Evolutionary conservation across 2,329 filamentous ascomycete species (phyloP).

Genomic region (Aspergillus candidus): DNA sequence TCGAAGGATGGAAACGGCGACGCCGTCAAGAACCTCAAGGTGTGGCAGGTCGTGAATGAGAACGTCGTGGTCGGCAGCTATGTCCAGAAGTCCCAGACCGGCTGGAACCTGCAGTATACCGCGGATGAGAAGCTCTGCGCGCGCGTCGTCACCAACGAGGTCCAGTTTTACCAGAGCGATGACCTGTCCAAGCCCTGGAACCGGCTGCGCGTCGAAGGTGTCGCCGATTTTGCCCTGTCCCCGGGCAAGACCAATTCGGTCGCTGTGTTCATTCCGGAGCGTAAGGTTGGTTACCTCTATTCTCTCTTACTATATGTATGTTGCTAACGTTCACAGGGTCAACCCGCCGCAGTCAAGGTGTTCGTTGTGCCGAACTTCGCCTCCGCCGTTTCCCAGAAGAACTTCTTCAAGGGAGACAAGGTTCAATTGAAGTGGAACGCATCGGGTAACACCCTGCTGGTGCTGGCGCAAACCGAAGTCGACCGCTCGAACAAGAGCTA

Average conservation of each 20-base stretch:
- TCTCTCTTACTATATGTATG: constrained; percentile 3
- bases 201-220: constrained; percentile 87
- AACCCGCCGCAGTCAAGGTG: constrained; percentile 89
- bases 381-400: constrained; percentile 86
- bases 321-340: constrained; percentile 53
- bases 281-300: constrained; percentile 59
- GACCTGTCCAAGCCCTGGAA: constrained; percentile 88
- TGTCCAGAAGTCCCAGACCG: constrained; percentile 90
- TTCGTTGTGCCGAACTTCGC: constrained; percentile 87
- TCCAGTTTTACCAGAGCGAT: constrained; percentile 90
- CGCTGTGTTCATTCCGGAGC: constrained; percentile 90
- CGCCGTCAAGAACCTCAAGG: constrained; percentile 91
- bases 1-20: constrained; percentile 90
- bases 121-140: constrained; percentile 90
- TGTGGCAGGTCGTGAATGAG: constrained; percentile 81
- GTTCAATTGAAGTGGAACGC: constrained; percentile 98
- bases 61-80: constrained; percentile 72
- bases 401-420: constrained; percentile 98
- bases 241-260: constrained; percentile 86
- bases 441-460: constrained; percentile 81
- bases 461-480: constrained; percentile 94
- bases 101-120: constrained; percentile 97
- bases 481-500: constrained; percentile 99
- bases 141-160: constrained; percentile 90
- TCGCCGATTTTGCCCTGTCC: constrained; percentile 80